phyloP scores from a whole-genome alignment of 2,329 filamentous ascomycete genomes.

The Diaporthe vaccinii region DNA sequence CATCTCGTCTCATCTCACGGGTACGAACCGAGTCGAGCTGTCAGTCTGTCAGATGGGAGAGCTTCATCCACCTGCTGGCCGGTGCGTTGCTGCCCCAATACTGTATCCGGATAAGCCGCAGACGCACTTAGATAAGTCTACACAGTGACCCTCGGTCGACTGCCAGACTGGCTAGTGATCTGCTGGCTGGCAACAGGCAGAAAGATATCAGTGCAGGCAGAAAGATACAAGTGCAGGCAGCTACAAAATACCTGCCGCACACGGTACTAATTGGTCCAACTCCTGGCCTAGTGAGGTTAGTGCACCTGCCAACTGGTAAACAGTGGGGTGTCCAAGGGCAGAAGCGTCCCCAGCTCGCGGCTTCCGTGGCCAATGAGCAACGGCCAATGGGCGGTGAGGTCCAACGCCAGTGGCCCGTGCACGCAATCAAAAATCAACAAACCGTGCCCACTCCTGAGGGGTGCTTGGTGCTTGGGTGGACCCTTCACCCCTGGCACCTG shows the following conservation, averaged over 20 bases:
- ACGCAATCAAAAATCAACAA: constrained; percentile 41
- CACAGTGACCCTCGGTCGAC: background rate
- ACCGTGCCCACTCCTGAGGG: constrained; percentile 25
- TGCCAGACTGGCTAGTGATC: too few relatives aligned
- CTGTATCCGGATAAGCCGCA: background rate
- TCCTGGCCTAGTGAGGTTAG: constrained; percentile 15
- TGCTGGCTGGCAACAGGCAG: constrained; percentile 19
- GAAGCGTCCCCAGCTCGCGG: constrained; percentile 34
- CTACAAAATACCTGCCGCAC: background rate
- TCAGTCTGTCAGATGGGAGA: constrained; percentile 12
- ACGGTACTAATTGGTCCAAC: background rate
- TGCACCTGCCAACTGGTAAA: constrained; percentile 36
- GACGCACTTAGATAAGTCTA: background rate
- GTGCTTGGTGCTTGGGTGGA: background rate
- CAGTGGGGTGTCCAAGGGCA: constrained; percentile 29
- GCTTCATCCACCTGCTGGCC: constrained; percentile 5
- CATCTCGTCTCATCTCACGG: constrained; percentile 27
- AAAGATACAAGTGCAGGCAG: constrained; percentile 14
- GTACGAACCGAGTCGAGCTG: constrained; percentile 7
- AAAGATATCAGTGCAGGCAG: constrained; percentile 8
- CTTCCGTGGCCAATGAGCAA: constrained; percentile 31
- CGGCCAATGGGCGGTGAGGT: constrained; percentile 32
- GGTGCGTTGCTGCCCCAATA: background rate
- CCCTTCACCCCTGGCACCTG: constrained; percentile 9
- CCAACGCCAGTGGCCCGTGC: background rate